phyloP scores from a whole-genome alignment of 2,329 filamentous ascomycete genomes.

The Penicillium hesseltinei region DNA sequence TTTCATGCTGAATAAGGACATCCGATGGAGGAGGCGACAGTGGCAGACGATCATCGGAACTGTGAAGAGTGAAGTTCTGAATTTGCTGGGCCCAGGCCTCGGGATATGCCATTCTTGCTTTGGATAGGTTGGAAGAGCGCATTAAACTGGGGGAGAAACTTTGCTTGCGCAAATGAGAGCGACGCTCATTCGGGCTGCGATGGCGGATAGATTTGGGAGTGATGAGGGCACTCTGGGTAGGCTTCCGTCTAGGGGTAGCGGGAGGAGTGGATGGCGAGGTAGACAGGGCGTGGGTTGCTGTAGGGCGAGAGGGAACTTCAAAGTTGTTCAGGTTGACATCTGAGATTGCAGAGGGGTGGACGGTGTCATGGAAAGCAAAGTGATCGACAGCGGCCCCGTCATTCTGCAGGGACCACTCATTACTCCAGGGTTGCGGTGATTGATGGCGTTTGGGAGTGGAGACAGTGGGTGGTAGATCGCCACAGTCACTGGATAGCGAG shows the following conservation, averaged over 20 bases:
- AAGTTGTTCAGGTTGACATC: conserved; percentile 33
- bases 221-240: conserved; percentile 36
- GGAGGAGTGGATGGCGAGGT: conserved; percentile 39
- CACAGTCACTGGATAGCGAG: conserved; percentile 52
- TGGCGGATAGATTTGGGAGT: conserved; percentile 41
- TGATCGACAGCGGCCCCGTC: conserved; percentile 42
- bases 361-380: conserved; percentile 38
- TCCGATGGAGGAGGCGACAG: conserved; percentile 49
- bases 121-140: conserved; percentile 51
- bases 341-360: conserved; percentile 38
- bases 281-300: conserved; percentile 21
- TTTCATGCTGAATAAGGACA: conserved; percentile 41
- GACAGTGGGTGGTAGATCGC: conserved; percentile 50
- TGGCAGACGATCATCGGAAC: conserved; percentile 43
- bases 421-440: conserved; percentile 53
- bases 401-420: conserved; percentile 53
- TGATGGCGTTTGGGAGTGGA: conserved; percentile 45
- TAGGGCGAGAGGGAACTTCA: conserved; percentile 31
- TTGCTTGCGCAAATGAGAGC: conserved; percentile 41
- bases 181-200: conserved; percentile 43
- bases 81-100: conserved; percentile 54
- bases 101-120: conserved; percentile 44
- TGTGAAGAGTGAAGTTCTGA: conserved; percentile 52
- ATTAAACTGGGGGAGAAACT: conserved; percentile 54
- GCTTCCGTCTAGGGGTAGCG: conserved; percentile 37